Evolutionary conservation across 2,329 filamentous ascomycete genomes (phyloP), one percentile per base, ranked within the genome.

Genomic region (Aspergillus caelatus): DNA sequence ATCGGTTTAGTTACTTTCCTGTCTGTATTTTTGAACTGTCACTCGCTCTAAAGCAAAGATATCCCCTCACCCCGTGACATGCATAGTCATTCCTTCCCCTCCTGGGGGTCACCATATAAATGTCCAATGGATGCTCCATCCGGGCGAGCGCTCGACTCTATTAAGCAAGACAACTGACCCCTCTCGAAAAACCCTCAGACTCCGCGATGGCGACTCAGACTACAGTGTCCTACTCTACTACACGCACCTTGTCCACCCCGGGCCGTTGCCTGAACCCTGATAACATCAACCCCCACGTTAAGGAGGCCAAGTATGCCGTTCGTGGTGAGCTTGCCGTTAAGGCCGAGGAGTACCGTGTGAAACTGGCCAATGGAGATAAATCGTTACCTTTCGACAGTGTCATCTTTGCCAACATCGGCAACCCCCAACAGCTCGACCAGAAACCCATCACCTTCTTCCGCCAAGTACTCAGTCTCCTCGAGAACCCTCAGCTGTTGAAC

Each of bases 381-480:
- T 71, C 72, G n/a, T 85, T 98, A 57, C 94, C 95, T 56, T 99
- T 99, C 80, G 85, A 92, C 72, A 86, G 93, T 64, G 90, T 99
- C 79, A 94, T 99, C 82, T 94, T 92, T 67, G 95, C 95, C 81
- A 99, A 99, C 83, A 99, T 99, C 75, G 95, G 95, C 76, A 99
- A 99, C 84, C 95, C 95, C 4, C 95, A 99, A 81, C 95, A 99
- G 82, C 88, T 99, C 67, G 95, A 97, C 82, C 95, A 99, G 86
- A 96, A 98, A 85, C 95, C 95, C 74, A 94, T 99, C 74, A 99
- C 95, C 71, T 99, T 97, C 85, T 97, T 99, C 88, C 90, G 95
- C 71, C 94, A 99, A 82, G 95, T 99, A 32, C 86, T 95, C 74
- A 96, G 93, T 81, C 80, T 99, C 66, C 81, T 98, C 63, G 95